phyloP scores from a whole-genome alignment of 2,329 filamentous ascomycete species.

The Aspergillus sp. region DNA sequence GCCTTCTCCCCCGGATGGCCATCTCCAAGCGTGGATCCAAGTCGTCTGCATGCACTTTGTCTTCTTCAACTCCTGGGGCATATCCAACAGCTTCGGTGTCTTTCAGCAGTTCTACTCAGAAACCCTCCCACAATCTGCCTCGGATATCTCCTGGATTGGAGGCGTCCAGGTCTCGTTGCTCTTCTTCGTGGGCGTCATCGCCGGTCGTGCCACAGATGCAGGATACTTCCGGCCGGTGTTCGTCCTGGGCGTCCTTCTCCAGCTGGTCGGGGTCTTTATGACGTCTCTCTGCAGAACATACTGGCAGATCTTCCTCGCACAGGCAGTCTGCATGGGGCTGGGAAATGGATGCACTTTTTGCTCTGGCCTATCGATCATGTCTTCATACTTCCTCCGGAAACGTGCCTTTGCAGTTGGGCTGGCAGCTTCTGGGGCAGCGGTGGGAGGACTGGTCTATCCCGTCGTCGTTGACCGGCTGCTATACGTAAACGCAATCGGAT shows the following conservation, averaged over 20 bases:
- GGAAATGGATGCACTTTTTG: constrained; percentile 40
- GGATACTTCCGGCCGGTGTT: constrained; percentile 32
- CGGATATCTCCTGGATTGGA: constrained; percentile 40
- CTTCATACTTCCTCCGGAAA: constrained; percentile 39
- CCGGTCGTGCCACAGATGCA: constrained; percentile 36
- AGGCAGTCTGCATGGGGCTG: constrained; percentile 40
- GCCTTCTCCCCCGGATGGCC: constrained; percentile 7
- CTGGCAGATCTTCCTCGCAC: constrained; percentile 46
- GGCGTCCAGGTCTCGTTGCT: constrained; percentile 39
- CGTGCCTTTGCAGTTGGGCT: constrained; percentile 35
- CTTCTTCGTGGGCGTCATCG: constrained; percentile 38
- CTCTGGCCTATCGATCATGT: constrained; percentile 33
- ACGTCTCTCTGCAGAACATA: constrained; percentile 39
- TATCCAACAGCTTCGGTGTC: constrained; percentile 32
- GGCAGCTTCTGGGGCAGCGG: constrained; percentile 33
- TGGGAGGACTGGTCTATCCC: constrained; percentile 44
- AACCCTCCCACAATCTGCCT: constrained; percentile 23
- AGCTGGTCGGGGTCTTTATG: constrained; percentile 40
- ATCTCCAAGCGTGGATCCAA: constrained; percentile 24
- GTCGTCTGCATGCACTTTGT: constrained; percentile 22
- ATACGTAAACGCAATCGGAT: constrained; percentile 32
- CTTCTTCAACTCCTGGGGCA: constrained; percentile 27
- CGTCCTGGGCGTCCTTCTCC: constrained; percentile 20
- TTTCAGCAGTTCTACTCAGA: constrained; percentile 41
- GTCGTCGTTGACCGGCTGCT: constrained; percentile 40